A percentile compares a stretch with the other conserved stretches of the same genome.
Evolutionary conservation across 2,329 filamentous ascomycete species (phyloP).

Genomic region (Pestalotiopsis sp.): DNA sequence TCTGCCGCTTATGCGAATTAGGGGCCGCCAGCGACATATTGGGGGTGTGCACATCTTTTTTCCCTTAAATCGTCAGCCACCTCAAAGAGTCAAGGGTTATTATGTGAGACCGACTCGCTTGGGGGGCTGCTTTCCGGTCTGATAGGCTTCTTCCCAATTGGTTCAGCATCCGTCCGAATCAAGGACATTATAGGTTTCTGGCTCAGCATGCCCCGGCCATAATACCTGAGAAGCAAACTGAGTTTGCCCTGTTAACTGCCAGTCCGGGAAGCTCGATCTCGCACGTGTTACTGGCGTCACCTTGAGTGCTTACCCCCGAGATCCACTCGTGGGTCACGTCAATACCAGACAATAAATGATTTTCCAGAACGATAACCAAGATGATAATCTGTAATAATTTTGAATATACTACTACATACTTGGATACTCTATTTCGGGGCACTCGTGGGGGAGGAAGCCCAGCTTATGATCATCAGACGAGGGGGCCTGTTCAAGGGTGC

Average conservation of each 20-base stretch:
- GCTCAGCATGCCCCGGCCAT: not conserved
- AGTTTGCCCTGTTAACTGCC: constrained; percentile 3
- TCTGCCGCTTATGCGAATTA: constrained; percentile 4
- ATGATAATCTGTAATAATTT: not conserved
- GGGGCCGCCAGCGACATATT: not conserved
- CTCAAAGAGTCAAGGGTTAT: not conserved
- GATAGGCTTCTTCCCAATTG: constrained; percentile 1
- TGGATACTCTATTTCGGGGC: not conserved
- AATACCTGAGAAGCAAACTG: not conserved
- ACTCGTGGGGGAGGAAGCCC: not conserved
- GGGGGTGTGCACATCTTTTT: not conserved
- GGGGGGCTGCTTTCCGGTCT: not conserved
- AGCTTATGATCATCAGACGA: not conserved
- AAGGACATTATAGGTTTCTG: not conserved
- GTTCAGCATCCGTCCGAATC: not conserved
- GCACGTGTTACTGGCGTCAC: constrained; percentile 5
- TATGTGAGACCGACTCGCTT: not conserved
- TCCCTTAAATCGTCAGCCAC: not conserved
- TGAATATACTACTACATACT: not conserved
- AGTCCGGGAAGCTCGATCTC: constrained; percentile 9
- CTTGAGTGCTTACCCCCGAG: not conserved
- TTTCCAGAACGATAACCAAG: not conserved
- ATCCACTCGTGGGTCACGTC: not conserved
- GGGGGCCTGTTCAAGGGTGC: not conserved
- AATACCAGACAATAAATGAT: not conserved